Evolutionary conservation across 176 grass and related monocot genomes (phyloP).

Genomic region (Alloteropsis semialata): DNA sequence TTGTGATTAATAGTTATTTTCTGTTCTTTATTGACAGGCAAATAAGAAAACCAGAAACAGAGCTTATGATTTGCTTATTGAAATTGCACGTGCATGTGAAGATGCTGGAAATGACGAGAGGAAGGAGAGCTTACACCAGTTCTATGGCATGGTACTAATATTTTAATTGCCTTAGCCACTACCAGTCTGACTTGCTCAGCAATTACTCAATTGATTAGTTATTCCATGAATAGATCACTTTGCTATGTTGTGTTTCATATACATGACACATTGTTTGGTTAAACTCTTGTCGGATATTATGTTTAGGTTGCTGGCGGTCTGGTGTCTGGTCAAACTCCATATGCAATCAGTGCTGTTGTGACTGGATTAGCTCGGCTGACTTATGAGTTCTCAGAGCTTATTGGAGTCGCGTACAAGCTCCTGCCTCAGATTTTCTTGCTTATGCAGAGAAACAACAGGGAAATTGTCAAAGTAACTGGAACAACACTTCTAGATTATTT

Average conservation of each 20-base stretch:
- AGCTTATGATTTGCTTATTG: slow-evolving; percentile 88
- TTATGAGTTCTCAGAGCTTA: slow-evolving; percentile 90
- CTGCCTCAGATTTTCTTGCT: slow-evolving; percentile 84
- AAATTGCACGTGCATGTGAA: slow-evolving; percentile 87
- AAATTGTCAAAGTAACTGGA: slow-evolving; percentile 76
- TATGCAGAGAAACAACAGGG: slow-evolving; percentile 82
- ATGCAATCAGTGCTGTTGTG: slow-evolving; percentile 79
- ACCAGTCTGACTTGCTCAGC: background rate
- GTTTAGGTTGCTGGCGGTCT: slow-evolving; percentile 79
- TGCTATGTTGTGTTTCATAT: background rate
- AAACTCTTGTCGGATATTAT: slow-evolving; percentile 9
- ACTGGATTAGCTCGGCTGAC: slow-evolving; percentile 90
- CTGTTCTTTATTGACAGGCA: slow-evolving; percentile 59
- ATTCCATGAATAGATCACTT: background rate
- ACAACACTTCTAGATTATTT: slow-evolving; percentile 9
- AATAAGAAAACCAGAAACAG: slow-evolving; percentile 95
- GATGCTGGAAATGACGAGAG: slow-evolving; percentile 53
- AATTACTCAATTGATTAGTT: background rate
- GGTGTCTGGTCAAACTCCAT: slow-evolving; percentile 61
- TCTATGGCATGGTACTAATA: slow-evolving; percentile 82
- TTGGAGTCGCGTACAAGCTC: slow-evolving; percentile 78
- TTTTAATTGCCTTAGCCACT: background rate
- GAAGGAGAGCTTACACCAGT: slow-evolving; percentile 70
- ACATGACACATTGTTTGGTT: background rate
- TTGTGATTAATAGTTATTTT: slow-evolving; percentile 14